Evolutionary conservation across 257 asterid species (phyloP), one percentile per base, ranked within the genome.

Genomic region (Primulina eburnea): DNA sequence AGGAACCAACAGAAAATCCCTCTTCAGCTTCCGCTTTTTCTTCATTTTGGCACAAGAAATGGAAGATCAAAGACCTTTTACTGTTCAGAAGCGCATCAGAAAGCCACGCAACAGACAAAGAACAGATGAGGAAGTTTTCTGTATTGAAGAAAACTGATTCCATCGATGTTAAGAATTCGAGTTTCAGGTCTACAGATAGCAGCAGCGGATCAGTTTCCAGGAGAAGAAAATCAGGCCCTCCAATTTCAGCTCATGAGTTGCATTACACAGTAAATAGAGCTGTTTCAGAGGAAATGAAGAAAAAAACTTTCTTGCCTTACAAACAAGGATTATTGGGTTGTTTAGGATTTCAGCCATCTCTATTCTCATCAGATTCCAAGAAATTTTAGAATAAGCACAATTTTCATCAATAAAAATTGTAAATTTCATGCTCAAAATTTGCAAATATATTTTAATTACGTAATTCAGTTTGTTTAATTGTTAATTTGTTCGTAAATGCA

Each of bases 81-180:
- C 71, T 95, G 0, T 95, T 95, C 87, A 64, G 98, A 66, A 95
- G 99, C 71, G 91, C 99, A 17, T 92, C 98, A 16, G 99, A 94
- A 35, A 88, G 97, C 28, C 80, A 95, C n/a, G 86, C 92, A 0
- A 80, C 80, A 6, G 88, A 50, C 33, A 71, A 81, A 43, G 85
- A 83, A 4, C 77, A 85, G 71, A 47, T 83, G 2, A 86, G 79
- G 32, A 88, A 84, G 18, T 82, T 77, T 16, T 32, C 80, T 2
- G 6, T 70, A 43, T 20, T 85, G 71, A 89, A 77, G 76, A 92
- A 82, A 61, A 37, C 57, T 6, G 72, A 74, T n/a, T 73, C 67
- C 32, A 90, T 85, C 0, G 92, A 90, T 4, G 81, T 69, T 8
- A 88, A 80, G 76, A 89, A 80, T 38, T 80, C 88, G 18, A 89